Evolutionary conservation across 2,329 filamentous ascomycete species (phyloP).

Genomic region (Knoxdaviesia capensis): DNA sequence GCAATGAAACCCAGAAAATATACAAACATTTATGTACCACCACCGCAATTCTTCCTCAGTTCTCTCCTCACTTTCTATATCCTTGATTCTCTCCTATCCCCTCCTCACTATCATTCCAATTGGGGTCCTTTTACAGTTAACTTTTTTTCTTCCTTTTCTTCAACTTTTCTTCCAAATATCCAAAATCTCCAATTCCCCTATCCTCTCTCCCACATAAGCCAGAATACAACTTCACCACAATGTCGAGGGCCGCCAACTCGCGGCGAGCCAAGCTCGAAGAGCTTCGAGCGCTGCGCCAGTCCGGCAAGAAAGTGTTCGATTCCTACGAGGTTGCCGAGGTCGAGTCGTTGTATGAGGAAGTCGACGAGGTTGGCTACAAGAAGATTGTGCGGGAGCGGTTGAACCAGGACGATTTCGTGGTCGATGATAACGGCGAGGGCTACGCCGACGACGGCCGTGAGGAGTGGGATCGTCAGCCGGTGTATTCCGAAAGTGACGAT

Average conservation of each 20-base stretch:
- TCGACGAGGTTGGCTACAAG: conserved; percentile 94
- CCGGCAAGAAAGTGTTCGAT: conserved; percentile 80
- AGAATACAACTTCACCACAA: conserved; percentile 9
- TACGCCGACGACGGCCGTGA: conserved; percentile 94
- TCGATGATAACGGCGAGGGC: conserved; percentile 93
- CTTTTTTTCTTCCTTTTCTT: not conserved
- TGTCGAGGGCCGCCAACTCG: conserved; percentile 20
- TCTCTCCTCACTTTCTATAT: not conserved
- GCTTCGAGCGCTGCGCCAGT: conserved; percentile 62
- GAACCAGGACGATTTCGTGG: conserved; percentile 91
- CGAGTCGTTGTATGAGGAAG: conserved; percentile 77
- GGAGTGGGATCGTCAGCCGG: conserved; percentile 61
- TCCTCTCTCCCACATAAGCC: not conserved
- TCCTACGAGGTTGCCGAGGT: conserved; percentile 74
- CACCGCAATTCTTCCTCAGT: too few relatives aligned
- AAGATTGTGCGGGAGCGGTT: conserved; percentile 78
- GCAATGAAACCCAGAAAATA: too few relatives aligned
- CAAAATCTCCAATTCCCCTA: not conserved
- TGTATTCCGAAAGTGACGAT: conserved; percentile 59
- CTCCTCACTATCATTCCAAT: not conserved
- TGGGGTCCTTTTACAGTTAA: not conserved
- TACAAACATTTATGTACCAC: too few relatives aligned
- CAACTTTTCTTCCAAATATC: too few relatives aligned
- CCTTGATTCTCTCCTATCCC: not conserved
- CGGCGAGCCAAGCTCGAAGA: conserved; percentile 44